Base-by-base conservation (phyloP, 2,329 filamentous ascomycete species). In the Zalaria obscura region DNA sequence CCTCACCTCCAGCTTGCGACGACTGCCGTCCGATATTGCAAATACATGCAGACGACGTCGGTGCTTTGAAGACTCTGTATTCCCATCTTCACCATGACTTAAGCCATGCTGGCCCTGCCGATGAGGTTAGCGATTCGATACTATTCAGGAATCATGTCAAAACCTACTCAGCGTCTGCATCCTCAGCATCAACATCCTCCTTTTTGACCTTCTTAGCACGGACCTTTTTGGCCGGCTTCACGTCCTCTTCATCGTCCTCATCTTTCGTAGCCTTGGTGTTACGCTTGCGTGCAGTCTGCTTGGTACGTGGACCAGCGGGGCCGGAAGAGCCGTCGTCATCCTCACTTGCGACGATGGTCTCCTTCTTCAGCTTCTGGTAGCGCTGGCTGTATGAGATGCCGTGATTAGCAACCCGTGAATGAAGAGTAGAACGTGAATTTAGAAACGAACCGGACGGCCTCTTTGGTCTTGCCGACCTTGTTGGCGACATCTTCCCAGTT, bases 321-420 rank as follows among this genome's bases (percentile, higher is more conserved):
- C 28, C 6, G 27, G 11, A 25, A 34, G 5, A 29, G 42, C 38
- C 27, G 34, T 5, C 5, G 18, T 5, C 11, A 8, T 26, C 25
- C 5, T 33, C 25, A n/a, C 7, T 5, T 5, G 25, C 3, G 7
- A 26, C 28, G 27, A 18, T n/a, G 8, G 38, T 35, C 11, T 40
- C 38, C 38, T 44, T 44, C 42, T 44, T 44, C 5, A 44, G 28
- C n/a, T 40, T 44, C 3, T 7, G 5, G 35, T 10, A 40, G 35
- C 35, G 42, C 38, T 44, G 42, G 26, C 42, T 44, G 11, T 4
- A 40, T n/a, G 5, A n/a, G 35, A n/a, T 27, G 9, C 18, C 31
- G 4, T 37, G 28, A 4, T 5, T 7, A 28, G n/a, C 26, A 18
- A 34, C 9, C 7, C 5, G 4, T 34, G n/a, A 4, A 2, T 18